Conservation (phyloP, 2,329 filamentous ascomycete genomes). For the Xylariaceae sp. region DNA sequence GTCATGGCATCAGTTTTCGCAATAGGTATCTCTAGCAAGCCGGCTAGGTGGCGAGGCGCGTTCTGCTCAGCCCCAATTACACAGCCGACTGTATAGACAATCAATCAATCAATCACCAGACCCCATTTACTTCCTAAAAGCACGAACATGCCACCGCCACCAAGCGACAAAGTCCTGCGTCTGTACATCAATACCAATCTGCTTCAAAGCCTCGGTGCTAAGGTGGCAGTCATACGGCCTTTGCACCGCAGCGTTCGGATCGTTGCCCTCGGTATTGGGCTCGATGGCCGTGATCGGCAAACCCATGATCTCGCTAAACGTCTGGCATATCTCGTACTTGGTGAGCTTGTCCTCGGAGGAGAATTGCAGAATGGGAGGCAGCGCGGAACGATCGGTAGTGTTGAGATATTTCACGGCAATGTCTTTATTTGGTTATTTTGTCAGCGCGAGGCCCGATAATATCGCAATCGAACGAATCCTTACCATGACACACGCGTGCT, state of each 20-base stretch:
- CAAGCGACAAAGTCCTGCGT: conserved; percentile 72
- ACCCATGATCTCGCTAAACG: conserved; percentile 73
- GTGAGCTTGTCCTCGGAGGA: conserved; percentile 81
- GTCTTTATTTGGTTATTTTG: conserved; percentile 42
- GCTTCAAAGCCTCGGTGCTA: conserved; percentile 66
- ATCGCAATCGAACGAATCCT: conserved; percentile 23
- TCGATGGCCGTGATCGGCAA: conserved; percentile 63
- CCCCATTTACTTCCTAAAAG: conserved; percentile 47
- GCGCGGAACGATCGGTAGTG: conserved; percentile 39
- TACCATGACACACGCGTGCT: conserved; percentile 66
- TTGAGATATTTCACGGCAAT: conserved; percentile 63
- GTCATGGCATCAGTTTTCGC: no score
- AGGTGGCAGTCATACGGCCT: conserved; percentile 86
- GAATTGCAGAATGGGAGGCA: conserved; percentile 75
- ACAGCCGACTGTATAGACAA: not conserved
- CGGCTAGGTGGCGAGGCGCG: no score
- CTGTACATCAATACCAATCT: conserved; percentile 67
- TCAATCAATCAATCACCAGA: not conserved
- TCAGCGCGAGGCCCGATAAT: conserved; percentile 9
- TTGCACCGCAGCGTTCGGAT: conserved; percentile 64
- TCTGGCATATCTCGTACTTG: conserved; percentile 82
- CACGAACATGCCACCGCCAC: conserved; percentile 65
- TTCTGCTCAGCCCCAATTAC: not conserved
- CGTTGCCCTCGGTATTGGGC: conserved; percentile 65
- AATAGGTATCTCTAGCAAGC: no score